Evolutionary conservation across 805 yeast genomes (phyloP).

Genomic region (Cyberlindnera maclurae): DNA sequence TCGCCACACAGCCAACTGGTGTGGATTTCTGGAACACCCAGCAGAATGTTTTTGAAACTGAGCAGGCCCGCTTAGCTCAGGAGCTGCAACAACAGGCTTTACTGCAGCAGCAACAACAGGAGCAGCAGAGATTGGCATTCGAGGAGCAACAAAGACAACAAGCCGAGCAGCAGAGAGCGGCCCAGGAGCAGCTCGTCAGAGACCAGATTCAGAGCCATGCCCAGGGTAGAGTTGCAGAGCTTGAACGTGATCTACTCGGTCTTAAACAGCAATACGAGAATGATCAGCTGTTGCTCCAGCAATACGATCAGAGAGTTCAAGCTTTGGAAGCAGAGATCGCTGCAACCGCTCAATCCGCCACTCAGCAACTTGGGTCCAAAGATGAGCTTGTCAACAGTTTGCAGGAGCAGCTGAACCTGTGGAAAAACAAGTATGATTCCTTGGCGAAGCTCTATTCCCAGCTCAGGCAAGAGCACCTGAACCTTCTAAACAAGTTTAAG

Average conservation of each 20-base stretch:
- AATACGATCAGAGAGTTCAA: slow-evolving; percentile 80
- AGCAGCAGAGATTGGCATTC: slow-evolving; percentile 60
- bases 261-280: slow-evolving; percentile 78
- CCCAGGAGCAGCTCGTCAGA: slow-evolving; percentile 61
- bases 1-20: slow-evolving; percentile 49
- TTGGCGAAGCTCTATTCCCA: slow-evolving; percentile 86
- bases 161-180: slow-evolving; percentile 58
- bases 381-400: slow-evolving; percentile 62
- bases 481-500: slow-evolving; percentile 68
- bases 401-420: slow-evolving; percentile 67
- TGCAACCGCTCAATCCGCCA: slow-evolving; percentile 54
- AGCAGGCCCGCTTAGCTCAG: slow-evolving; percentile 53
- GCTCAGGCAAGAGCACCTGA: slow-evolving; percentile 85
- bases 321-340: slow-evolving; percentile 68
- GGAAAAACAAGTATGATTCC: slow-evolving; percentile 85
- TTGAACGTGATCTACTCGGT: slow-evolving; percentile 73
- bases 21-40: slow-evolving; percentile 37
- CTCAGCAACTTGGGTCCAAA: slow-evolving; percentile 67
- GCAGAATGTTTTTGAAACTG: slow-evolving; percentile 48
- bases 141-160: slow-evolving; percentile 70
- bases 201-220: slow-evolving; percentile 68
- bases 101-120: slow-evolving; percentile 60
- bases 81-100: slow-evolving; percentile 59
- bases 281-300: slow-evolving; percentile 76
- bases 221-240: slow-evolving; percentile 70